A percentile compares a stretch with the other conserved stretches of the same genome.
These are phyloP conservation scores for Crucihimalaya himalaica DNA, from an alignment of 345 rosid genomes.

Conservation along the genomic window DNA sequence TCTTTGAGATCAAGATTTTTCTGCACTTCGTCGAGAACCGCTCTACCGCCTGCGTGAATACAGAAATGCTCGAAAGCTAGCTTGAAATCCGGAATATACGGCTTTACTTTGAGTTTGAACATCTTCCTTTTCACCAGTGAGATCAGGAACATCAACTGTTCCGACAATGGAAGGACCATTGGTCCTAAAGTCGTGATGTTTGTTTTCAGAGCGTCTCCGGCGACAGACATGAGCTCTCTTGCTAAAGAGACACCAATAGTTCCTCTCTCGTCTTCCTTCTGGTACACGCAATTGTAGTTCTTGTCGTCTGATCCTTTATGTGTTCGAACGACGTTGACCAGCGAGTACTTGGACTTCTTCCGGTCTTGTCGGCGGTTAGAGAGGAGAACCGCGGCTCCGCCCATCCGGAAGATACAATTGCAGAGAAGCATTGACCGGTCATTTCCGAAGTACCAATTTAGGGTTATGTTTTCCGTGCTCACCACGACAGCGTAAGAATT, in stretches of 20 bases:
- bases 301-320: slow-evolving; percentile 83
- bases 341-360: slow-evolving; percentile 66
- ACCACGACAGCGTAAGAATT: slow-evolving; percentile 76
- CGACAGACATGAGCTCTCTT: slow-evolving; percentile 83
- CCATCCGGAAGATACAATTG: slow-evolving; percentile 94
- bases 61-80: slow-evolving; percentile 95
- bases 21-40: slow-evolving; percentile 78
- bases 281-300: slow-evolving; percentile 72
- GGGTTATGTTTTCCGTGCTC: slow-evolving; percentile 89
- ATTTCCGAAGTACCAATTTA: slow-evolving; percentile 82
- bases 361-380: slow-evolving; percentile 64
- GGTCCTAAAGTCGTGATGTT: slow-evolving; percentile 92
- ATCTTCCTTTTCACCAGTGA: slow-evolving; percentile 59
- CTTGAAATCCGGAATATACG: slow-evolving; percentile 85
- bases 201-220: slow-evolving; percentile 85
- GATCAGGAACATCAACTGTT: slow-evolving; percentile 66
- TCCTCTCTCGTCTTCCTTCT: slow-evolving; percentile 74
- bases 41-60: slow-evolving; percentile 81
- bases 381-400: slow-evolving; percentile 85
- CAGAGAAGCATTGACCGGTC: slow-evolving; percentile 83
- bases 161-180: slow-evolving; percentile 67
- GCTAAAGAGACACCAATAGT: slow-evolving; percentile 78
- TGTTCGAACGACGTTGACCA: slow-evolving; percentile 77
- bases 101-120: slow-evolving; percentile 59
- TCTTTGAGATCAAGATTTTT: slow-evolving; percentile 72